A percentile compares a stretch with the other conserved stretches of the same genome.
Conservation (phyloP, 2,329 filamentous ascomycete species). For the Cytospora piceicola region DNA sequence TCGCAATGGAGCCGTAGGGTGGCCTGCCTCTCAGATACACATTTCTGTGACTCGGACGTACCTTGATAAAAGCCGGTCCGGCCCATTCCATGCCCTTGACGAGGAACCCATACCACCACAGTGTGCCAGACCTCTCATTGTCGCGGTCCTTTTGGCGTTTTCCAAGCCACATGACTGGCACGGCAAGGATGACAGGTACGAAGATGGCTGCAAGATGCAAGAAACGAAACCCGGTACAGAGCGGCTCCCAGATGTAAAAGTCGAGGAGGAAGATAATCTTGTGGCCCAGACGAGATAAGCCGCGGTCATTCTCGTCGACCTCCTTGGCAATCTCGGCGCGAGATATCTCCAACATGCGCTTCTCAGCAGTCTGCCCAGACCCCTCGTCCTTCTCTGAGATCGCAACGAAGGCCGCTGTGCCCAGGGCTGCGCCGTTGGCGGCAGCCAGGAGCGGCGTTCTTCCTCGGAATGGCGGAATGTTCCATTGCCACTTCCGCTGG, state of each 20-base stretch:
- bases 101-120: conserved; percentile 95
- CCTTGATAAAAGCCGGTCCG: conserved; percentile 96
- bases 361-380: conserved; percentile 72
- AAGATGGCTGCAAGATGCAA: conserved; percentile 87
- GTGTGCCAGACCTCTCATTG: conserved; percentile 76
- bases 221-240: conserved; percentile 87
- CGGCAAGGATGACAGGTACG: conserved; percentile 80
- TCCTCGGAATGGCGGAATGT: conserved; percentile 17
- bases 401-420: conserved; percentile 60
- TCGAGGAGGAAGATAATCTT: conserved; percentile 70
- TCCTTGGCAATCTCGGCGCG: conserved; percentile 74
- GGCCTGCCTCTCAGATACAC: background rate
- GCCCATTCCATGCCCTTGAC: conserved; percentile 89
- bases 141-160: conserved; percentile 63
- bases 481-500: conserved; percentile 36
- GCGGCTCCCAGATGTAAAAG: conserved; percentile 76
- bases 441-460: conserved; percentile 43
- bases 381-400: conserved; percentile 59
- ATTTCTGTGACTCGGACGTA: conserved; percentile 40
- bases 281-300: conserved; percentile 61
- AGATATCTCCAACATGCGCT: conserved; percentile 84
- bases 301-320: conserved; percentile 64
- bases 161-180: conserved; percentile 84
- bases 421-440: conserved; percentile 48
- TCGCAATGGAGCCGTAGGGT: too few relatives aligned